These are phyloP conservation scores for Sungouiozyma ichnusensis DNA, from an alignment of 805 yeast species.

Conservation along the genomic window DNA sequence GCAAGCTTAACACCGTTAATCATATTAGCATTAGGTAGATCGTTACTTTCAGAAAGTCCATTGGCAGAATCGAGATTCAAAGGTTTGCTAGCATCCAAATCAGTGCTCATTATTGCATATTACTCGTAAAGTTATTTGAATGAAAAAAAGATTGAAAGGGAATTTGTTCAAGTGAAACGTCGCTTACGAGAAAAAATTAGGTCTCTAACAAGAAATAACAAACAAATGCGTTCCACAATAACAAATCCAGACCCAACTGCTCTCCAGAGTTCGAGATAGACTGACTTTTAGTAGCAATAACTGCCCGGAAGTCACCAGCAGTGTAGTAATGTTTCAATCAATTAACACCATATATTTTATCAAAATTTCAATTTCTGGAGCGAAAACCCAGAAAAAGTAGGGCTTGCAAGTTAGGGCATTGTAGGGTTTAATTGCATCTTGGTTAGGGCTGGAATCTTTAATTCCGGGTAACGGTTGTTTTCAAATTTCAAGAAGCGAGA, in stretches of 20 bases:
- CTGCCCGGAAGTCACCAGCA: neutral
- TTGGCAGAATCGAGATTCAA: constrained; percentile 4
- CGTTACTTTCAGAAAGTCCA: neutral
- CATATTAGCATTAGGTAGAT: neutral
- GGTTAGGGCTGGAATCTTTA: too few relatives aligned
- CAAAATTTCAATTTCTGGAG: neutral
- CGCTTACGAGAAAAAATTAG: neutral
- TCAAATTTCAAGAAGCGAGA: too few relatives aligned
- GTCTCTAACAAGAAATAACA: neutral
- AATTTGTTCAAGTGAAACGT: too few relatives aligned
- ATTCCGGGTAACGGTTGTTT: too few relatives aligned
- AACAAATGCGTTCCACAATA: neutral
- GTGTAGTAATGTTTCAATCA: too few relatives aligned
- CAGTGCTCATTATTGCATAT: constrained; percentile 11
- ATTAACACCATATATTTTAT: neutral
- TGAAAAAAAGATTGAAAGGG: too few relatives aligned
- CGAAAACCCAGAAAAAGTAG: neutral
- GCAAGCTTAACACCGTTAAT: too few relatives aligned
- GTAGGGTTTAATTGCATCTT: too few relatives aligned
- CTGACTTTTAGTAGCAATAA: too few relatives aligned
- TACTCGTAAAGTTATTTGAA: neutral
- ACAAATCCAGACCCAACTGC: too few relatives aligned
- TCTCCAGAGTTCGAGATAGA: too few relatives aligned
- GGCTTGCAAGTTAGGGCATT: neutral
- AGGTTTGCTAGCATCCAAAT: constrained; percentile 10